A percentile compares a stretch with the other conserved stretches of the same genome.
phyloP scores from a whole-genome alignment of 306 rosid species.

The Cucumis cinereus region DNA sequence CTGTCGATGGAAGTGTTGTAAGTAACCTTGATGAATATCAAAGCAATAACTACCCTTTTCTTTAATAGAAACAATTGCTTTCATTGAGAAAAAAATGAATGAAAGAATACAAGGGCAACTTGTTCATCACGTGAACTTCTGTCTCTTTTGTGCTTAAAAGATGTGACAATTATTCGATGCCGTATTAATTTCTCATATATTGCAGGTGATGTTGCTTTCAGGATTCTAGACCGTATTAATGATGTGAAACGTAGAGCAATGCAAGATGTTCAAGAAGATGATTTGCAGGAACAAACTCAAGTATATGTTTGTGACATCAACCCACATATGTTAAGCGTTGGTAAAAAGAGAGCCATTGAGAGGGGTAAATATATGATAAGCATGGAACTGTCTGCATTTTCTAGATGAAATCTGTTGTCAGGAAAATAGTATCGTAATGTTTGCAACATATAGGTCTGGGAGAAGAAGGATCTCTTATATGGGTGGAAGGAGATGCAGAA shows the following conservation, averaged over 20 bases:
- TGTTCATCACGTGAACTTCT: neutral
- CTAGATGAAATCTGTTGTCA: neutral
- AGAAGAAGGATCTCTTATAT: constrained; percentile 54
- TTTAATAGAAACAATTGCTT: too few species aligned
- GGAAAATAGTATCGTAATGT: constrained; percentile 1
- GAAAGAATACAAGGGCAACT: neutral
- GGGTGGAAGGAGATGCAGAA: constrained; percentile 94
- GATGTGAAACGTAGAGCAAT: constrained; percentile 52
- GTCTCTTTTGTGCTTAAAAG: neutral
- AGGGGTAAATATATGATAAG: constrained; percentile 41
- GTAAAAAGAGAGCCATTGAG: constrained; percentile 52
- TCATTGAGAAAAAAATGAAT: too few species aligned
- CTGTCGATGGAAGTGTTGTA: neutral
- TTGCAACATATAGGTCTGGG: constrained; percentile 43
- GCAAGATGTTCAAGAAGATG: constrained; percentile 36
- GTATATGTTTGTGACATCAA: constrained; percentile 83
- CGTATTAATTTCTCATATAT: neutral
- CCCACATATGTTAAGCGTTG: constrained; percentile 77
- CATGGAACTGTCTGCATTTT: constrained; percentile 9
- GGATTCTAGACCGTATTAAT: constrained; percentile 63
- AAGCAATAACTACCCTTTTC: neutral
- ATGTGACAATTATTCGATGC: neutral
- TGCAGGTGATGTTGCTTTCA: constrained; percentile 95
- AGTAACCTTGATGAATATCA: neutral
- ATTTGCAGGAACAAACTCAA: constrained; percentile 49